A percentile compares a stretch with the other conserved stretches of the same genome.
Conservation (phyloP, 495 filamentous ascomycete species). For the Aspergillus egyptiacus region DNA sequence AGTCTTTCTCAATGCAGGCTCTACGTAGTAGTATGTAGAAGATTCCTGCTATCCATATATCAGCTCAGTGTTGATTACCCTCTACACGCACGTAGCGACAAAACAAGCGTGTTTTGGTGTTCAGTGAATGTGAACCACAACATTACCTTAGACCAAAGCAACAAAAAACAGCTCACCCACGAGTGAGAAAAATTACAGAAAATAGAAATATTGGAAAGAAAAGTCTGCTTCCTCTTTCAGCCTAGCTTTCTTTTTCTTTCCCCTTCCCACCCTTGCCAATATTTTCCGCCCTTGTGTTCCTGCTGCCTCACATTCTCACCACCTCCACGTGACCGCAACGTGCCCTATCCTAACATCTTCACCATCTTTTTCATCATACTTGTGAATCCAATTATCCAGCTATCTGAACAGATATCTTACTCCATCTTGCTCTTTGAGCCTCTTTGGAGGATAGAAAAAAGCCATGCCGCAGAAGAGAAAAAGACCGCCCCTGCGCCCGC, state of each 20-base stretch:
- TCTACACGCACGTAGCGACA: no score
- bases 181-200: no score
- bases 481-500: background rate
- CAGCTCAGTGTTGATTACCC: no score
- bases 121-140: background rate
- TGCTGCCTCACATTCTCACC: background rate
- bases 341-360: slow-evolving; percentile 8
- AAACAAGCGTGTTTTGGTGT: background rate
- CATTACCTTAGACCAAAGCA: background rate
- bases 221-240: no score
- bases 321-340: slow-evolving; percentile 13
- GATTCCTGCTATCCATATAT: no score
- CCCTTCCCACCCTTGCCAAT: background rate
- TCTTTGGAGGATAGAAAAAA: no score
- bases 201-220: no score
- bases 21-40: no score
- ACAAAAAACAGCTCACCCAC: no score
- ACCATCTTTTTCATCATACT: background rate
- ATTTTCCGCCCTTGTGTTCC: background rate
- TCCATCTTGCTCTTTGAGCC: no score
- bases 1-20: no score
- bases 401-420: background rate
- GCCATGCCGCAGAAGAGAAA: no score
- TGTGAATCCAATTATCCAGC: background rate
- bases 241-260: background rate